Percentiles rank a stretch among this genome's conserved stretches.
These are phyloP conservation scores for Talaromyces albobiverticillius DNA, from an alignment of 2,329 filamentous ascomycete species.

Conservation along the genomic window DNA sequence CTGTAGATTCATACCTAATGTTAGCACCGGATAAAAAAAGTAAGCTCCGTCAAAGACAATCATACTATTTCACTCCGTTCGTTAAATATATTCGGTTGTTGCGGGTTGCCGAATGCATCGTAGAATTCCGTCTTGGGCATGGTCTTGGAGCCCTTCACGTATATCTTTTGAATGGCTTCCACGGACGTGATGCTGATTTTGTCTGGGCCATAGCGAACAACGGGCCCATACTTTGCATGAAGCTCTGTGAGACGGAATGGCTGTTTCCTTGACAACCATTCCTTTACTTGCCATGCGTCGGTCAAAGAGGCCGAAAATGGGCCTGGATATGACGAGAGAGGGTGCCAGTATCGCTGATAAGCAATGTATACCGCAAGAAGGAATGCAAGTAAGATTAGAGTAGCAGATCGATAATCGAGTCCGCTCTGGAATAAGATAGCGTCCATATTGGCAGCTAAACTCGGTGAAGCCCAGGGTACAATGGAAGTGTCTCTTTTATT, in stretches of 20 bases:
- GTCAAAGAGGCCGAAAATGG: slow-evolving; percentile 32
- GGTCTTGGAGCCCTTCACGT: slow-evolving; percentile 24
- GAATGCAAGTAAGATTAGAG: too few relatives aligned
- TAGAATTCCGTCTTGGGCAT: slow-evolving; percentile 37
- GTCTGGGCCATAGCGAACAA: slow-evolving; percentile 30
- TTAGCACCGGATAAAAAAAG: too few relatives aligned
- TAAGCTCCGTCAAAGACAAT: too few relatives aligned
- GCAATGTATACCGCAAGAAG: background rate
- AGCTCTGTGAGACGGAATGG: slow-evolving; percentile 23
- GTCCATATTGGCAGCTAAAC: too few relatives aligned
- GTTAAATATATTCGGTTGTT: slow-evolving; percentile 34
- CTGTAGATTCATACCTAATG: too few relatives aligned
- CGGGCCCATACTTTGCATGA: slow-evolving; percentile 24
- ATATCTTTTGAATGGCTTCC: slow-evolving; percentile 27
- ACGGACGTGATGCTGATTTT: slow-evolving; percentile 29
- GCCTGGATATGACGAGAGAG: slow-evolving; percentile 28
- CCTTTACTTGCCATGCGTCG: slow-evolving; percentile 28
- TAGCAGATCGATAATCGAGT: too few relatives aligned
- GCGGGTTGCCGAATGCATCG: slow-evolving; percentile 28
- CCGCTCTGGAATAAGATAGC: too few relatives aligned
- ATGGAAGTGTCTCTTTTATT: too few relatives aligned
- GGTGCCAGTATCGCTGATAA: slow-evolving; percentile 22
- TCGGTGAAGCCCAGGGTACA: too few relatives aligned
- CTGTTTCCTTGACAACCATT: slow-evolving; percentile 24
- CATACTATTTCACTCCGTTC: too few relatives aligned